phyloP scores from a whole-genome alignment of 768 basidiomycete genomes.

The Podaxis carcinomalis region DNA sequence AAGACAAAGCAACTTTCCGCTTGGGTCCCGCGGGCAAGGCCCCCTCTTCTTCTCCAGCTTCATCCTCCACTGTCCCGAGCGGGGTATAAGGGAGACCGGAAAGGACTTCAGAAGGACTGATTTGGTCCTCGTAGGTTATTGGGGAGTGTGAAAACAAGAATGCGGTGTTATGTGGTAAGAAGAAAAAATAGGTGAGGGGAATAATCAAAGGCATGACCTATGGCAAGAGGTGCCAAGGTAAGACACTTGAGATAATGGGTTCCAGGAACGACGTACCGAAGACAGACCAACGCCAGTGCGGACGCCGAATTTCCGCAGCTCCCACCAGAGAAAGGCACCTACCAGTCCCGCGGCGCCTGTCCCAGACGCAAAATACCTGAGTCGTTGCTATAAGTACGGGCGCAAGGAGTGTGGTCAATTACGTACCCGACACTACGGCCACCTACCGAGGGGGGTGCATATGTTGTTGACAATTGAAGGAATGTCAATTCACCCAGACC shows the following conservation, averaged over 20 bases:
- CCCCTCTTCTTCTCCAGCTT: conserved; percentile 38
- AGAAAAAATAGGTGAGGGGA: conserved; percentile 69
- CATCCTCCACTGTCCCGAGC: conserved; percentile 36
- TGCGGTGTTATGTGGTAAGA: conserved; percentile 61
- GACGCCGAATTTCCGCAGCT: conserved; percentile 81
- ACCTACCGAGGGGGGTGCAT: conserved; percentile 59
- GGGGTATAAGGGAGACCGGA: conserved; percentile 39
- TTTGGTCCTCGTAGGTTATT: conserved; percentile 32
- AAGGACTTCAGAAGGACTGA: conserved; percentile 24
- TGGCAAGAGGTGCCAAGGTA: conserved; percentile 1
- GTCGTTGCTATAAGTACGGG: not conserved
- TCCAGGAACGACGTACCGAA: conserved; percentile 46
- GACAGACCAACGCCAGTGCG: conserved; percentile 78
- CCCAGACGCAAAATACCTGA: conserved; percentile 87
- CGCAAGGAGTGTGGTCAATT: not conserved
- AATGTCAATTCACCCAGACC: conserved; percentile 94
- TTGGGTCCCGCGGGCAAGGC: conserved; percentile 31
- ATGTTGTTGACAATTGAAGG: conserved; percentile 87
- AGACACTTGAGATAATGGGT: not conserved
- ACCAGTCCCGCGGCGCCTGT: conserved; percentile 93
- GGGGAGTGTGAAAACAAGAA: conserved; percentile 42
- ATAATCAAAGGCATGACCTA: conserved; percentile 82
- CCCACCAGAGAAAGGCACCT: conserved; percentile 95
- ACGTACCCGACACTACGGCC: conserved; percentile 79
- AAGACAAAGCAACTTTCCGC: conserved; percentile 49